These are phyloP conservation scores for Penicillium sumatraense DNA, from an alignment of 2,329 filamentous ascomycete genomes.

Conservation along the genomic window DNA sequence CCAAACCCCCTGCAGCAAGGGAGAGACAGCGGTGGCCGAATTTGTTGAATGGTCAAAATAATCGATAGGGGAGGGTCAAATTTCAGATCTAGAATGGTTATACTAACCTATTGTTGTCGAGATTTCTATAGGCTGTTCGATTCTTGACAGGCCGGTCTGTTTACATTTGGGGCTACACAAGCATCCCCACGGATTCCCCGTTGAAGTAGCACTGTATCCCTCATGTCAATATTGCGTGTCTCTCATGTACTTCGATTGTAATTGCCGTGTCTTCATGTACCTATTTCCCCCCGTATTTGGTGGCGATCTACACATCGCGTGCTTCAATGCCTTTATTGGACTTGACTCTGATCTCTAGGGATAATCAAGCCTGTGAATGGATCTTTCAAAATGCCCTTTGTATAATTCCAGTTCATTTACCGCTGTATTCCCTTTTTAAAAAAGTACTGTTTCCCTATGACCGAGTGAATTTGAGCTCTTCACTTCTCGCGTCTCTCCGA, in stretches of 20 bases:
- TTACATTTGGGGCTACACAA: background rate
- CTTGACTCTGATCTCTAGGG: background rate
- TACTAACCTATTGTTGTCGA: no score
- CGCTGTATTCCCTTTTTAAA: background rate
- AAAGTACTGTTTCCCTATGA: no score
- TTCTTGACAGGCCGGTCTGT: no score
- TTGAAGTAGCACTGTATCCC: background rate
- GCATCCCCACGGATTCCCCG: background rate
- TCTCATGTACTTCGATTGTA: background rate
- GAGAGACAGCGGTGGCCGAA: no score
- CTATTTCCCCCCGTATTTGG: background rate
- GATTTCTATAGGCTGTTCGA: no score
- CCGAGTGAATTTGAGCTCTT: no score
- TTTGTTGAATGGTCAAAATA: no score
- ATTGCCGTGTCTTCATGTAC: background rate
- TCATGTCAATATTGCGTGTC: background rate
- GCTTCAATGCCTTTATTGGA: background rate
- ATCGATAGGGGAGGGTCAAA: no score
- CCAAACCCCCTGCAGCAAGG: no score
- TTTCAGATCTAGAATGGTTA: no score
- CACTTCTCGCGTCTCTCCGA: background rate
- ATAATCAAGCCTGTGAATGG: background rate
- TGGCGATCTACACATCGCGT: background rate
- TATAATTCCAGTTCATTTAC: background rate
- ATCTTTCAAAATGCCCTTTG: background rate